A percentile compares a stretch with the other conserved stretches of the same genome.
Conservation (phyloP, 495 filamentous ascomycete genomes). For the Umbilicaria muhlenbergii region DNA sequence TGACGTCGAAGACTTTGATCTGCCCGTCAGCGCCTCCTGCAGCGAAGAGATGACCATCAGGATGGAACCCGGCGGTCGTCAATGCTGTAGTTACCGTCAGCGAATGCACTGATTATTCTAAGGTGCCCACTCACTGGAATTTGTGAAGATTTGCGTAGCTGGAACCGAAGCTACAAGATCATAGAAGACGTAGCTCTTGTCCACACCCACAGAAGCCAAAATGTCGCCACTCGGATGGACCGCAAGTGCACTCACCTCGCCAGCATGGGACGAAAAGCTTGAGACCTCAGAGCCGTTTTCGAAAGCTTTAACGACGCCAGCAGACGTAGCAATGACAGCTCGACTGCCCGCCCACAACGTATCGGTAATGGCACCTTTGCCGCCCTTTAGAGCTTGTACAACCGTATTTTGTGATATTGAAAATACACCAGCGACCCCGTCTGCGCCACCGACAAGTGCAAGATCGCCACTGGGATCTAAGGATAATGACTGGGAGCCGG, state of each 20-base stretch:
- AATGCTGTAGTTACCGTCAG: slow-evolving; percentile 42
- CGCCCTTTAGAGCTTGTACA: slow-evolving; percentile 46
- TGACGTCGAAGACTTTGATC: slow-evolving; percentile 76
- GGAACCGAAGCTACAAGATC: slow-evolving; percentile 51
- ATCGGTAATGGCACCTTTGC: slow-evolving; percentile 56
- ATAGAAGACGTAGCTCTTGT: slow-evolving; percentile 90
- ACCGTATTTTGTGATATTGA: slow-evolving; percentile 57
- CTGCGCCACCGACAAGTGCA: slow-evolving; percentile 62
- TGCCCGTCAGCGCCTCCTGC: slow-evolving; percentile 59
- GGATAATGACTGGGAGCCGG: slow-evolving; percentile 48
- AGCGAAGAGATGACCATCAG: slow-evolving; percentile 87
- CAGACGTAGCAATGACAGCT: slow-evolving; percentile 56
- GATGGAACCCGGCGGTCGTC: slow-evolving; percentile 73
- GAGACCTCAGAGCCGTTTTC: slow-evolving; percentile 47
- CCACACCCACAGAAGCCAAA: slow-evolving; percentile 71
- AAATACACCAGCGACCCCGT: slow-evolving; percentile 67
- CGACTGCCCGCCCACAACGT: slow-evolving; percentile 60
- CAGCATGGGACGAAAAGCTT: slow-evolving; percentile 62
- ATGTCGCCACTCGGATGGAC: slow-evolving; percentile 76
- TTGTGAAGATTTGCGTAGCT: slow-evolving; percentile 63
- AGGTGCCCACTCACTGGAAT: slow-evolving; percentile 48
- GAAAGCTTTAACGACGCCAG: slow-evolving; percentile 67
- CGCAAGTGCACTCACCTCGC: slow-evolving; percentile 58
- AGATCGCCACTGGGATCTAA: slow-evolving; percentile 49
- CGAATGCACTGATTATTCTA: background rate